A percentile compares a stretch with the other conserved stretches of the same genome.
Conservation (phyloP, 2,329 filamentous ascomycete species). For the Botrytis tulipae region DNA sequence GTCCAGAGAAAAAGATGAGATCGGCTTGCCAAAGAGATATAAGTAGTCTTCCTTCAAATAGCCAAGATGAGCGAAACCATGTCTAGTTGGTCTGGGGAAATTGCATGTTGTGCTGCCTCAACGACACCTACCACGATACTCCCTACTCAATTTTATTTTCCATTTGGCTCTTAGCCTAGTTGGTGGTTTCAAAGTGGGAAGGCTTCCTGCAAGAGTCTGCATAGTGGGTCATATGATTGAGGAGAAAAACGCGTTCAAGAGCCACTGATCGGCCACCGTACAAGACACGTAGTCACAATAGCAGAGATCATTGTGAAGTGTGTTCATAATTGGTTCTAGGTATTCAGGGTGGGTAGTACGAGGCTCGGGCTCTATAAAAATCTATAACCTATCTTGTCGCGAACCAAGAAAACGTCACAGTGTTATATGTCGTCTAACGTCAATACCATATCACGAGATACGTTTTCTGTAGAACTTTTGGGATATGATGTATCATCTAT, state of each 20-base stretch:
- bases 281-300: not conserved
- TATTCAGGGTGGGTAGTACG: not conserved
- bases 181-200: not conserved
- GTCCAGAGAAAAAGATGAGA: not conserved
- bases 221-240: not conserved
- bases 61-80: not conserved
- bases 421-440: not conserved
- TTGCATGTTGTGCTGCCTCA: not conserved
- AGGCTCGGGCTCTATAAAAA: not conserved
- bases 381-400: not conserved
- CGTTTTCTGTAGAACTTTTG: not conserved
- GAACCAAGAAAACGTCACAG: not conserved
- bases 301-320: not conserved
- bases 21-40: not conserved
- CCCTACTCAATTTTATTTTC: not conserved
- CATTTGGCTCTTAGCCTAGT: not conserved
- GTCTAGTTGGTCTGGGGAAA: not conserved
- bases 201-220: constrained; percentile 1
- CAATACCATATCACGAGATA: not conserved
- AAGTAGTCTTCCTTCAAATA: not conserved
- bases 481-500: not conserved
- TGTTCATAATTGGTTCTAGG: not conserved
- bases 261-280: not conserved
- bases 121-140: not conserved
- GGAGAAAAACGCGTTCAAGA: not conserved